A percentile compares a stretch with the other conserved stretches of the same genome.
Evolutionary conservation across 1,284 basidiomycete genomes (phyloP).

Genomic region (Tremellales sp.): DNA sequence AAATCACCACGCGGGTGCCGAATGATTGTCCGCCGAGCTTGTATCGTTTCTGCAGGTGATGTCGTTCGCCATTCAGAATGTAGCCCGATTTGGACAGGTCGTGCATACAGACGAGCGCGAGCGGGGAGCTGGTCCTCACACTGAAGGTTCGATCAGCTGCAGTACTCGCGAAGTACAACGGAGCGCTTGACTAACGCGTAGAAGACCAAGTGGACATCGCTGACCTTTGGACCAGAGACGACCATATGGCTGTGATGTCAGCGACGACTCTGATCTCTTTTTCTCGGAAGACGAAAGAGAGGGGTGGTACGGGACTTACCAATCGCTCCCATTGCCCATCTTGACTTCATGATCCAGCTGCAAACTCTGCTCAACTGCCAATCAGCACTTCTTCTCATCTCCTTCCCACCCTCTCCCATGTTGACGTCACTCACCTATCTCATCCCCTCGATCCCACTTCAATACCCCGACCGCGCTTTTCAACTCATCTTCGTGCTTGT

Average conservation of each 20-base stretch:
- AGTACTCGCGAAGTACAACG: too few relatives aligned
- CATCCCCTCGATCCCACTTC: not conserved
- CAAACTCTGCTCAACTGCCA: too few relatives aligned
- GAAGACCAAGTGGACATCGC: constrained; percentile 11
- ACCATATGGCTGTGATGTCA: constrained; percentile 9
- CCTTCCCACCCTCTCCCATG: too few relatives aligned
- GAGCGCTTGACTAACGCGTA: constrained; percentile 10
- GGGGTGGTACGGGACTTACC: too few relatives aligned
- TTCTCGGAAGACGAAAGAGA: too few relatives aligned
- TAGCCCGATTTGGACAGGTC: constrained; percentile 76
- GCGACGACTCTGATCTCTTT: too few relatives aligned
- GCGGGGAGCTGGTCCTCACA: constrained; percentile 9
- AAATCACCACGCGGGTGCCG: not conserved
- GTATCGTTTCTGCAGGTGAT: constrained; percentile 50
- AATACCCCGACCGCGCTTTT: not conserved
- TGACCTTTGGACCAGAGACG: constrained; percentile 4
- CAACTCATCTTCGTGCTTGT: too few relatives aligned
- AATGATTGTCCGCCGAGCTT: constrained; percentile 4
- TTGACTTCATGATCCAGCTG: too few relatives aligned
- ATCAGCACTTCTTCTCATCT: too few relatives aligned
- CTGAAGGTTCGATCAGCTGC: too few relatives aligned
- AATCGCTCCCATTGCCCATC: too few relatives aligned
- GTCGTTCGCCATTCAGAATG: constrained; percentile 62
- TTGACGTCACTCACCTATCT: not conserved
- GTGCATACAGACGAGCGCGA: constrained; percentile 45